These are phyloP conservation scores for Gilbertella persicaria DNA, from an alignment of 371 early-diverging fungal species.

Conservation along the genomic window DNA sequence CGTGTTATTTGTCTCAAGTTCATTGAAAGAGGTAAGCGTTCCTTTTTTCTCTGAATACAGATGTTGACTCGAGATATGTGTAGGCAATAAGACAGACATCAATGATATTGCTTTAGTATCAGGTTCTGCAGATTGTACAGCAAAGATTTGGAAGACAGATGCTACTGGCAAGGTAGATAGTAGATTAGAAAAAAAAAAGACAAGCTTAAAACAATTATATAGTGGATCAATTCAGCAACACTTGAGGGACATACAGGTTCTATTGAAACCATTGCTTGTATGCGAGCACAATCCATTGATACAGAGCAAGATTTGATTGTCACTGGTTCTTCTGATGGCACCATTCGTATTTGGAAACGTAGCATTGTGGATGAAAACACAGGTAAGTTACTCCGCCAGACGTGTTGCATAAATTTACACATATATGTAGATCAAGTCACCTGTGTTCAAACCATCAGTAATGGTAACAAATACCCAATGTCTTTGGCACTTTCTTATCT, in stretches of 20 bases:
- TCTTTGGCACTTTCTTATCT: slow-evolving; percentile 70
- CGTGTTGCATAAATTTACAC: too few relatives aligned
- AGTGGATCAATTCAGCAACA: slow-evolving; percentile 71
- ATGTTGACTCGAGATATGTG: background rate
- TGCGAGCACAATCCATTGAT: slow-evolving; percentile 47
- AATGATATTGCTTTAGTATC: slow-evolving; percentile 72
- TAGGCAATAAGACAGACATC: slow-evolving; percentile 52
- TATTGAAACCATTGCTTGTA: slow-evolving; percentile 67
- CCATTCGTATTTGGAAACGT: slow-evolving; percentile 74
- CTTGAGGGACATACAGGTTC: slow-evolving; percentile 73
- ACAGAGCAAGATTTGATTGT: slow-evolving; percentile 59
- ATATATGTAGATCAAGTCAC: slow-evolving; percentile 45
- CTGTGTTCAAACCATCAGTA: slow-evolving; percentile 68
- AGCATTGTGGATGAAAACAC: slow-evolving; percentile 43
- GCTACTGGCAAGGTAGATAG: slow-evolving; percentile 31
- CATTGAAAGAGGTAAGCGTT: slow-evolving; percentile 54
- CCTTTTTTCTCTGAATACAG: background rate
- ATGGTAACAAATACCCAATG: slow-evolving; percentile 73
- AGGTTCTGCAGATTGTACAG: slow-evolving; percentile 83
- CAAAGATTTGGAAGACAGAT: slow-evolving; percentile 71
- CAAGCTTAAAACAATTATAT: background rate
- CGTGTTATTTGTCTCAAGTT: slow-evolving; percentile 83
- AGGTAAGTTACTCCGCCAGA: slow-evolving; percentile 34
- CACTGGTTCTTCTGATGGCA: slow-evolving; percentile 84
- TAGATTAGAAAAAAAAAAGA: too few relatives aligned